Base-by-base conservation (phyloP, 345 rosid genomes). In the Syzygium oleosum region DNA sequence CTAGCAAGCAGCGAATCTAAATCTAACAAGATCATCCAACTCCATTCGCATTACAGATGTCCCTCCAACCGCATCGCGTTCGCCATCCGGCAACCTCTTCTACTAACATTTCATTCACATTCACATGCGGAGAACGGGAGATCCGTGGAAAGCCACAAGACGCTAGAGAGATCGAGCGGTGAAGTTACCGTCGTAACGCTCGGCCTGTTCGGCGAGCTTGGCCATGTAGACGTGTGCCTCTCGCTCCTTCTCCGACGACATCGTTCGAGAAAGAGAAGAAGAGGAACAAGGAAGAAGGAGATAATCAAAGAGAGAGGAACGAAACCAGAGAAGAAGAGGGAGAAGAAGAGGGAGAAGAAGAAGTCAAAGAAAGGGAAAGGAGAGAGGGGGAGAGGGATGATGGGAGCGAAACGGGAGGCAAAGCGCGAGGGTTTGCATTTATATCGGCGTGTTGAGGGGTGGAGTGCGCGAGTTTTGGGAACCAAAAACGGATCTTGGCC, bases 151-250 rank as follows among this genome's bases (percentile, higher is more conserved):
- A 73, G 80, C 80, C 49, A 41, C 49, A 4, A 73, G 46, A 9
- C 25, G 38, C 19, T 73, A 19, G 22, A 22, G 25, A 86, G 31
- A 79, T 84, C 16, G 19, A 86, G 49, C 59, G 63, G 49, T 9
- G 29, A 23, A 27, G 31, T 49, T 73, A 95, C 99, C 99, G 85
- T 96, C 99, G 34, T 97, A 96, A 78, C 99, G 96, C 89, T 97
- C 99, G 85, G 99, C 99, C 91, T 97, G 99, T 49, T 96, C 99
- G 49, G 98, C 91, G 91, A 97, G 99, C 95, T 96, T 97, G 90
- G 98, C 97, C 95, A 96, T 87, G 93, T 95, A 97, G 88, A 97
- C 98, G 25, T 95, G 95, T 19, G 92, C 89, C 88, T 96, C 99
- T 56, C 98, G 91, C 52, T 97, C 99, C 93, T 95, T 97, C 87